Evolutionary conservation across 2,329 filamentous ascomycete species (phyloP).

Genomic region (Colletotrichum salicis): DNA sequence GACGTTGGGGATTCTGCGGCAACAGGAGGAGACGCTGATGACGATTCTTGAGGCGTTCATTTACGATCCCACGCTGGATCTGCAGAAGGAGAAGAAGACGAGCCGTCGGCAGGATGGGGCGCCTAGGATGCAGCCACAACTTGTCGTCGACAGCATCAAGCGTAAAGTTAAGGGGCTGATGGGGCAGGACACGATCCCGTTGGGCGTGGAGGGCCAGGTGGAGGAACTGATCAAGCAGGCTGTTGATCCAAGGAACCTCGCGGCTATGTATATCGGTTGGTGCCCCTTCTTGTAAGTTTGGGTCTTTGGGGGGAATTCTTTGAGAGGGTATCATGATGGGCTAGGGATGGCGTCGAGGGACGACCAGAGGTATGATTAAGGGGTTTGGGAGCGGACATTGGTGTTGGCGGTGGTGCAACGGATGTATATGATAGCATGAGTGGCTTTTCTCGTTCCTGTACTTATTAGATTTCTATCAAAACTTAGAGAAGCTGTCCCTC

Average conservation of each 20-base stretch:
- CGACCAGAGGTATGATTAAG: background rate
- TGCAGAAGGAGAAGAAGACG: slow-evolving; percentile 78
- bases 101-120: slow-evolving; percentile 47
- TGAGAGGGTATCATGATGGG: background rate
- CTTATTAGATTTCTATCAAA: background rate
- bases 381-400: background rate
- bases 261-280: slow-evolving; percentile 98
- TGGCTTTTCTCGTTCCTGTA: background rate
- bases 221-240: slow-evolving; percentile 92
- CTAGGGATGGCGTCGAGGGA: background rate
- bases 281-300: slow-evolving; percentile 65
- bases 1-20: slow-evolving; percentile 82
- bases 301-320: background rate
- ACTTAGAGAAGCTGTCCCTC: background rate
- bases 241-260: slow-evolving; percentile 80
- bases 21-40: slow-evolving; percentile 96
- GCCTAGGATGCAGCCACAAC: slow-evolving; percentile 67
- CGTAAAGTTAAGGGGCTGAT: slow-evolving; percentile 87
- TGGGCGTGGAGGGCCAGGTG: slow-evolving; percentile 97
- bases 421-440: background rate
- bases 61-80: slow-evolving; percentile 94
- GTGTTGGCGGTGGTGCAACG: slow-evolving; percentile 13
- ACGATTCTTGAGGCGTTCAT: slow-evolving; percentile 97
- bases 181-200: slow-evolving; percentile 86
- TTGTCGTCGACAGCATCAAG: slow-evolving; percentile 89